These are phyloP conservation scores for Wilhelminamyces savonicus DNA, from an alignment of 805 yeast species.

Conservation along the genomic window DNA sequence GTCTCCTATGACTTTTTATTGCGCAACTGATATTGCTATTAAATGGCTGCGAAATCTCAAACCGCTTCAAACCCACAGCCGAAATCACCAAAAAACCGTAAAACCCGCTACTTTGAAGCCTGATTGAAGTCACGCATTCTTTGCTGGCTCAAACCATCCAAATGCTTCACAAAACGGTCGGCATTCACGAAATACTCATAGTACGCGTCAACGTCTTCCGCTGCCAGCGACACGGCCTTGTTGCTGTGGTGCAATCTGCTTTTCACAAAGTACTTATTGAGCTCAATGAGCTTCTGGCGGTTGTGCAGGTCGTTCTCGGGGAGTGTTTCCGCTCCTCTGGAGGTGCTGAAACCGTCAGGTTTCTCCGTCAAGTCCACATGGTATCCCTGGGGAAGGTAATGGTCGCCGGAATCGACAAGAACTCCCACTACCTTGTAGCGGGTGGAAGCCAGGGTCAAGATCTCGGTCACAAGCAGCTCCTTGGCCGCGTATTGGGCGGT, in stretches of 20 bases:
- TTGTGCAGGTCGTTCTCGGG: constrained; percentile 1
- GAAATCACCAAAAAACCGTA: no score
- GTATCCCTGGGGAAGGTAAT: constrained; percentile 14
- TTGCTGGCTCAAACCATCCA: constrained; percentile 9
- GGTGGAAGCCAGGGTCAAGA: constrained; percentile 9
- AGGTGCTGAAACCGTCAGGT: constrained; percentile 1
- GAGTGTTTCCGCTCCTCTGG: constrained; percentile 1
- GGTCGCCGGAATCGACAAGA: constrained; percentile 35
- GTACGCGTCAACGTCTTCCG: background rate
- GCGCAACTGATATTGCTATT: no score
- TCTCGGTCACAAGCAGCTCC: constrained; percentile 4
- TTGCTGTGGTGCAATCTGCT: constrained; percentile 4
- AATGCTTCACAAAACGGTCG: constrained; percentile 13
- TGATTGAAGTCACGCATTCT: constrained; percentile 2
- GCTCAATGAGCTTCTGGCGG: constrained; percentile 2
- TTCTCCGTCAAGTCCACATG: constrained; percentile 3
- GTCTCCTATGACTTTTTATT: no score
- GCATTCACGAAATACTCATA: constrained; percentile 18
- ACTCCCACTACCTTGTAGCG: constrained; percentile 27
- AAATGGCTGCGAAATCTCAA: no score
- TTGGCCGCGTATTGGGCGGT: constrained; percentile 9
- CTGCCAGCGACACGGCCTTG: constrained; percentile 1
- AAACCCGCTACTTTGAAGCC: no score
- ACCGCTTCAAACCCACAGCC: no score
- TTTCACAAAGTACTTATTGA: constrained; percentile 10